Evolutionary conservation across 106 monocot genomes (phyloP).

Genomic region (Alisma plantagoaquatica): DNA sequence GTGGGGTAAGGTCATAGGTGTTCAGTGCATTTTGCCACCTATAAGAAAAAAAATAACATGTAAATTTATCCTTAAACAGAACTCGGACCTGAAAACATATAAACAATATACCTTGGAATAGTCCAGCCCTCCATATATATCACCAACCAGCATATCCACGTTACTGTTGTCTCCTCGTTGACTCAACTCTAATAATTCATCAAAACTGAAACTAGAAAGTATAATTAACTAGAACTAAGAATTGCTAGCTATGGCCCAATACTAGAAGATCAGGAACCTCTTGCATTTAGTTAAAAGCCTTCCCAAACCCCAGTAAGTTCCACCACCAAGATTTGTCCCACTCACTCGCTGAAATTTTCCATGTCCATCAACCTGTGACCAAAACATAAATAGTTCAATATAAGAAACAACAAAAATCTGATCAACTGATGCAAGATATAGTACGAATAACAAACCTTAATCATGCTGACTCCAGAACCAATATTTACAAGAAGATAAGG

Average conservation of each 20-base stretch:
- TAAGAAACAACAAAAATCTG: background rate
- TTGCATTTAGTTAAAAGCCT: slow-evolving; percentile 92
- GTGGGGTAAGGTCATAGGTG: background rate
- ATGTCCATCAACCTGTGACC: slow-evolving; percentile 84
- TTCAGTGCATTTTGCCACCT: background rate
- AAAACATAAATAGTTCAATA: too few species aligned
- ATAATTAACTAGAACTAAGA: slow-evolving; percentile 1
- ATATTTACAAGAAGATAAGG: slow-evolving; percentile 99
- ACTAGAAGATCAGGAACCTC: too few species aligned
- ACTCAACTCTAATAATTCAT: slow-evolving; percentile 94
- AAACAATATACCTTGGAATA: slow-evolving; percentile 68
- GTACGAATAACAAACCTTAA: slow-evolving; percentile 50
- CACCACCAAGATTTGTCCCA: slow-evolving; percentile 99
- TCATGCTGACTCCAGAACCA: slow-evolving; percentile 97
- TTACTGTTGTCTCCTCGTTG: slow-evolving; percentile 89
- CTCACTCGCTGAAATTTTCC: slow-evolving; percentile 94
- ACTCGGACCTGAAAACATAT: background rate
- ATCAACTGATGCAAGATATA: background rate
- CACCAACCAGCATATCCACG: slow-evolving; percentile 99
- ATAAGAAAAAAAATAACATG: background rate
- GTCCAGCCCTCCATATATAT: slow-evolving; percentile 98
- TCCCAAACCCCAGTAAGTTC: slow-evolving; percentile 96
- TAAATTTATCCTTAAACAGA: background rate
- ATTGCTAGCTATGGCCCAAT: too few species aligned
- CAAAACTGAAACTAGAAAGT: slow-evolving; percentile 58